Base-by-base conservation (phyloP, 768 basidiomycete species). In the Russula vinacea region DNA sequence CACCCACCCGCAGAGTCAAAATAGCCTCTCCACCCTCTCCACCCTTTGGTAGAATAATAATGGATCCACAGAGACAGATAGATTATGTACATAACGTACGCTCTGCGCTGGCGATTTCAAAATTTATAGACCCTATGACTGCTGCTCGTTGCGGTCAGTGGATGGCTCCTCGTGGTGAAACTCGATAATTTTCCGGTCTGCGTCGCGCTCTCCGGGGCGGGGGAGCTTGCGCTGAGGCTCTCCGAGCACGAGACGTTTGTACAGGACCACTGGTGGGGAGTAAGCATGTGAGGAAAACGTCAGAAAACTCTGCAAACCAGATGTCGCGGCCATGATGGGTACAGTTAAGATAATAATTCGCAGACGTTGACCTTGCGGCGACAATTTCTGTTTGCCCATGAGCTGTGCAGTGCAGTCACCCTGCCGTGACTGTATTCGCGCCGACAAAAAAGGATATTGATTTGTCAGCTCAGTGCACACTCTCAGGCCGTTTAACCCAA, bases 281-380 rank as follows among this genome's bases (percentile, higher is more conserved):
- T 66, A n/a, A 40, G 19, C 29, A 51, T 14, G 37, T 45, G 54
- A 44, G 29, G 35, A 53, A 45, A 35, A 56, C 60, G 32, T 42
- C 33, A 54, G 69, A 44, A 54, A 50, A 26, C 16, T 47, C 8
- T 13, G 78, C 84, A 64, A 61, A 90, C 88, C 80, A 55, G 85
- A 82, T 14, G 83, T 83, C 6, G 81, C 86, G 32, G 80, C 84
- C 56, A 89, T 84, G 50, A 90, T 80, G 4, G 88, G 88, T 14
- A 85, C 67, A 0, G 86, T 79, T 45, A 87, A 76, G 49, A 90
- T 85, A 63, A 90, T 81, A 32, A 79, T 82, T 24, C 79, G 79
- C 57, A 80, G 72, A 64, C 77, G 74, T 50, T 74, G 77, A 47
- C 78, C 80, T 68, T 83, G 77, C 9, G 78, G 78, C 26, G 80